These are phyloP conservation scores for Haplosporangium gracile DNA, from an alignment of 192 early-diverging fungal species.

Conservation along the genomic window DNA sequence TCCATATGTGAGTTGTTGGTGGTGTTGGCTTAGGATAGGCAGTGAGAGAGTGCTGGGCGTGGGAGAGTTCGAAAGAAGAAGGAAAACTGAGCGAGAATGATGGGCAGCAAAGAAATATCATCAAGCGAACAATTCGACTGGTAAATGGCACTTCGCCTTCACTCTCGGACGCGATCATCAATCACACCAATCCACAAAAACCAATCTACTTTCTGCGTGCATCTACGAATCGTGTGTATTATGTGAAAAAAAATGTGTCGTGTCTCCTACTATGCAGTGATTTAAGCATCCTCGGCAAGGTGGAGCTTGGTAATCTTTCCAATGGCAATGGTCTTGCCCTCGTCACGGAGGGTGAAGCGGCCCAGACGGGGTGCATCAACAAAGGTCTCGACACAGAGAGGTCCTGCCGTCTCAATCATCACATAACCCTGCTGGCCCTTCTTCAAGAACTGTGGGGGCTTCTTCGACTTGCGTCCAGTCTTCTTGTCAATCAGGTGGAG, in stretches of 20 bases:
- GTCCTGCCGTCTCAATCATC: constrained; percentile 79
- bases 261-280: neutral
- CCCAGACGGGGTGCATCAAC: constrained; percentile 91
- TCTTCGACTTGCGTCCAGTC: constrained; percentile 88
- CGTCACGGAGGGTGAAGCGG: constrained; percentile 98
- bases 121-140: neutral
- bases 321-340: constrained; percentile 95
- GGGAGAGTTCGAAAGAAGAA: no score
- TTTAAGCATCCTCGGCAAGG: constrained; percentile 27
- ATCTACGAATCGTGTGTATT: constrained; percentile 5
- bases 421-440: constrained; percentile 92
- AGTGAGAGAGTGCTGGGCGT: no score
- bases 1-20: no score
- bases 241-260: neutral
- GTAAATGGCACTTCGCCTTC: neutral
- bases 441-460: constrained; percentile 94
- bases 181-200: no score
- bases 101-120: no score
- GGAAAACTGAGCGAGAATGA: no score
- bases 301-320: constrained; percentile 92
- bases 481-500: constrained; percentile 95
- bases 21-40: no score
- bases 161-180: neutral
- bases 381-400: constrained; percentile 91
- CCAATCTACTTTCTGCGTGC: neutral